Base-by-base conservation (phyloP, 257 asterid genomes). In the Penstemon barbatus region DNA sequence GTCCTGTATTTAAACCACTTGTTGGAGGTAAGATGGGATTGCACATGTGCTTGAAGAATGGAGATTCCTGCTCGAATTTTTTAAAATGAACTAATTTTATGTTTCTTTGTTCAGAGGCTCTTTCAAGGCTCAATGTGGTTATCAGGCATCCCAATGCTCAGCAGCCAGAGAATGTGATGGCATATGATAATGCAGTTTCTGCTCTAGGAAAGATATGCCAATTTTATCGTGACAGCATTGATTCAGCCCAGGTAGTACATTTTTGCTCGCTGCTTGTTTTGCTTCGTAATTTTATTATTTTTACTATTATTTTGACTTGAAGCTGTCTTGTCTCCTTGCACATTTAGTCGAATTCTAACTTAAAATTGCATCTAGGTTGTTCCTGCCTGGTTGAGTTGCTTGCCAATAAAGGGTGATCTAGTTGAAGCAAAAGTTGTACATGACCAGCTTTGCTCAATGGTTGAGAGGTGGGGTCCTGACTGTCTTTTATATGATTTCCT, bases 161-260 rank as follows among this genome's bases (percentile, higher is more conserved):
- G 68, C 87, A 85, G 75, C 78, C 85, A 6, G 97, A 91, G 6
- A 82, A 85, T 73, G 83, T 86, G 74, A 91, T 94, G 99, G 97
- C 99, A 62, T 91, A 94, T 56, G 99, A 94, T 71, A 94, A 94
- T 80, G 99, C 97, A 50, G 97, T 94, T 67, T 94, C 99, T 57
- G 97, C 99, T 53, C 71, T 94, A 43, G 97, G 99, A 72, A 94
- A 94, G 91, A 91, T 94, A 72, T 91, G 96, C 56, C 95, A 83
- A 69, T 87, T 83, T 73, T 96, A 94, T 70, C 99, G 97, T 59
- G 97, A 91, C 68, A 82, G 90, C 75, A 94, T 94, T 40, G 95
- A 94, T 85, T 78, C 96, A 40, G 80, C 92, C 58, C 97, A 90
- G 95, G 97, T 92, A 73, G 33, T 25, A 53, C 61, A 66, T 61